Evolutionary conservation across 352 stramenopile genomes (phyloP).

Genomic region (Phytophthora colocasiae): DNA sequence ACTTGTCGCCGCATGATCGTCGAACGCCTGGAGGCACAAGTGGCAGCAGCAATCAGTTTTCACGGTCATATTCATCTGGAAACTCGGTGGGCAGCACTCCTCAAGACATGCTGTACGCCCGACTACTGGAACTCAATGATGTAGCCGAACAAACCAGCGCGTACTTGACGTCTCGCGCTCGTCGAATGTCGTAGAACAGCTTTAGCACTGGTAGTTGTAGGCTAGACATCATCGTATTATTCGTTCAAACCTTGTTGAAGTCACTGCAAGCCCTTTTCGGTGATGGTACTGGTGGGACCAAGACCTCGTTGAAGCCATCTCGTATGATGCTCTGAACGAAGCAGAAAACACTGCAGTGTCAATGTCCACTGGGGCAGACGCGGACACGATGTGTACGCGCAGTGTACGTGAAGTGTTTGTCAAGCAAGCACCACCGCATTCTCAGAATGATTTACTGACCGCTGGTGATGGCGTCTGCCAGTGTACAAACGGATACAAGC

Average conservation of each 20-base stretch:
- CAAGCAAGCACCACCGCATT: neutral
- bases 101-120: constrained; percentile 33
- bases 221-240: constrained; percentile 10
- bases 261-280: neutral
- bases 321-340: constrained; percentile 19
- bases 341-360: neutral
- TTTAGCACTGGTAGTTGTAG: too few relatives aligned
- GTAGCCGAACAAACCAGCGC: constrained; percentile 52
- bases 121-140: constrained; percentile 55
- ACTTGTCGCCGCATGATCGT: constrained; percentile 12
- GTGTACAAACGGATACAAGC: constrained; percentile 3
- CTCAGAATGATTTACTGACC: neutral
- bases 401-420: too few relatives aligned
- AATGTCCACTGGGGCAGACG: neutral
- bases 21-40: constrained; percentile 7
- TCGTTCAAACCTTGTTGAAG: constrained; percentile 1
- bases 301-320: constrained; percentile 1
- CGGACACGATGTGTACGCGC: neutral
- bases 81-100: constrained; percentile 14
- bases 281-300: neutral
- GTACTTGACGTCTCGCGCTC: constrained; percentile 33
- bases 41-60: constrained; percentile 18
- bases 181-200: constrained; percentile 22
- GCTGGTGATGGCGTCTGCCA: constrained; percentile 1
- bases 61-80: constrained; percentile 22